Conservation (phyloP, 208 protist species). For the Vickermania ingenoplastis region DNA sequence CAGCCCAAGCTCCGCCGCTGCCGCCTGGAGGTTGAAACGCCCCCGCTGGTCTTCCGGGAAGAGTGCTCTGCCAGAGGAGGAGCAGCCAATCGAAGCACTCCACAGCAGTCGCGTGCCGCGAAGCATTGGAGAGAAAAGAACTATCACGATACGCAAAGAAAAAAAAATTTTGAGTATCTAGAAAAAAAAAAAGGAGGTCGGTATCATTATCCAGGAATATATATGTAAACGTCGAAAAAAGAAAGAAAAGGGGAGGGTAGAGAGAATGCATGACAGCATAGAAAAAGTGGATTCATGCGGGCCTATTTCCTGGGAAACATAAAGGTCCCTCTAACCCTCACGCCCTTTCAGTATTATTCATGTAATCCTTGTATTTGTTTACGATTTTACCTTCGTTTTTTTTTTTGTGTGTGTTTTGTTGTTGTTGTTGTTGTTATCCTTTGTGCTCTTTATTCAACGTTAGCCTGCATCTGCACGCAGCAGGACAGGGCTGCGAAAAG, state of each 20-base stretch:
- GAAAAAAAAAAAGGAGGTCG: constrained; percentile 3
- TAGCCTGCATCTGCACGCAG: no score
- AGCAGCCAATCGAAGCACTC: constrained; percentile 41
- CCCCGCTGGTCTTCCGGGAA: constrained; percentile 55
- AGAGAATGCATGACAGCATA: not conserved
- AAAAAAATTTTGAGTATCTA: constrained; percentile 6
- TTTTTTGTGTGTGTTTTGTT: no score
- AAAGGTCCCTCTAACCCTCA: no score
- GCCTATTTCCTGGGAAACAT: no score
- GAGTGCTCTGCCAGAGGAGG: constrained; percentile 39
- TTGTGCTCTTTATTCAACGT: no score
- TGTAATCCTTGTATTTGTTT: not conserved
- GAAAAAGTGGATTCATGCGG: not conserved
- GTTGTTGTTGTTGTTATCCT: no score
- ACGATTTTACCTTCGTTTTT: no score
- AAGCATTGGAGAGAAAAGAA: constrained; percentile 2
- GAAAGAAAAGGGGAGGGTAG: not conserved
- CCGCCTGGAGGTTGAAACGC: constrained; percentile 78
- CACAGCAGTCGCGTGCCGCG: no score
- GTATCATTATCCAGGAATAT: not conserved
- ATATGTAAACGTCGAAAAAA: no score
- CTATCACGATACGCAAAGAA: constrained; percentile 3
- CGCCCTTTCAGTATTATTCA: not conserved
- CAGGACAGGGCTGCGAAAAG: no score
- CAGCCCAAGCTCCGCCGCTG: constrained; percentile 61